Evolutionary conservation across 1,284 basidiomycete species (phyloP), one percentile per base, ranked within the genome.

Genomic region (Lentinus polychrous): DNA sequence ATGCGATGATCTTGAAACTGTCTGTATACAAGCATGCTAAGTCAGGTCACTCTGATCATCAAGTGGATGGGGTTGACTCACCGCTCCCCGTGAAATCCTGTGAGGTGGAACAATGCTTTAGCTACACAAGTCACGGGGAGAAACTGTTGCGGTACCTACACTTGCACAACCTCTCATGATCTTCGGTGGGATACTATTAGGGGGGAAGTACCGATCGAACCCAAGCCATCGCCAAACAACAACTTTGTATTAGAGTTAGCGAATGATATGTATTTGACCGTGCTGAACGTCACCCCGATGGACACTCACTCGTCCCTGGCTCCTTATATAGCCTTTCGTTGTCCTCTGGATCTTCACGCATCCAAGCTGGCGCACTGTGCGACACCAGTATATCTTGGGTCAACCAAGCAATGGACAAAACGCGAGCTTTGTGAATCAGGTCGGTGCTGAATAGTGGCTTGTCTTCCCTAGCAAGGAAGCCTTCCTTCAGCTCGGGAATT

Each of bases 61-160:
- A 45, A 40, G 40, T 42, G 34, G 39, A n/a, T 7, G 3, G 2
- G 27, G 7, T 35, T 15, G 27, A 57, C 60, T 55, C 65, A 86
- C 84, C 72, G 58, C 84, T 87, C 57, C 84, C 78, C 57, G 79
- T 78, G 60, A 79, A 87, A 60, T 87, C 84, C 84, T 87, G 51
- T 31, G 54, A 34, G 57, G 48, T 10, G 10, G 27, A n/a, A n/a
- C n/a, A n/a, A n/a, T n/a, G n/a, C n/a, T n/a, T 27, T 10, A 27
- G 10, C 27, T 10, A 4, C 27, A 46, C 20, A 41, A 35, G 18
- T 32, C 11, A 22, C 10, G 14, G 15, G 39, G 14, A 41, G 31
- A 15, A 15, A 17, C n/a, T 15, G 24, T 2, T 17, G n/a, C 18
- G 8, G 38, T 23, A 68, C 79, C 46, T 61, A 86, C 84, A 43